Conservation (phyloP, 2,329 filamentous ascomycete species). For the Coniosporium tulheliwenetii region DNA sequence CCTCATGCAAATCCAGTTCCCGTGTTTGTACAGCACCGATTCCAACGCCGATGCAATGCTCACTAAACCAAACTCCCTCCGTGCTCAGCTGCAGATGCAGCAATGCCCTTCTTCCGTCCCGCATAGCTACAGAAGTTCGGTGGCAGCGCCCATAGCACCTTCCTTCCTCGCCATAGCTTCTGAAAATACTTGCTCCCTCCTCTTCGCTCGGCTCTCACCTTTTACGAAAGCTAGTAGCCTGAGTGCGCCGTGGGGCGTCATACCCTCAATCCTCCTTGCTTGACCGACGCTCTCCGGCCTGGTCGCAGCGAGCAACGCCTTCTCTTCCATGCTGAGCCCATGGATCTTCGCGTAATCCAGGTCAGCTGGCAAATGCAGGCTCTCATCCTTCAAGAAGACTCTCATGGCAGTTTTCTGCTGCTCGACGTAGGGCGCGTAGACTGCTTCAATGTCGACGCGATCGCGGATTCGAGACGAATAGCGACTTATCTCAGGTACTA, state of each 20-base stretch:
- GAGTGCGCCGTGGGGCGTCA: constrained; percentile 34
- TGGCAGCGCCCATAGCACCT: too few species aligned
- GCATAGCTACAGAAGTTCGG: too few species aligned
- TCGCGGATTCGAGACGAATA: constrained; percentile 45
- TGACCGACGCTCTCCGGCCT: constrained; percentile 77
- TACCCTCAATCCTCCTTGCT: constrained; percentile 73
- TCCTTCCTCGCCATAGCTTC: not conserved
- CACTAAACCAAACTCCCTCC: too few species aligned
- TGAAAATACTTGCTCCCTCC: not conserved
- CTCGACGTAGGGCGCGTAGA: constrained; percentile 74
- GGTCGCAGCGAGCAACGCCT: constrained; percentile 50
- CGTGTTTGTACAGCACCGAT: too few species aligned
- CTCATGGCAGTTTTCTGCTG: constrained; percentile 53
- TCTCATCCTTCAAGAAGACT: constrained; percentile 62
- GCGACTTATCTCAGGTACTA: constrained; percentile 39
- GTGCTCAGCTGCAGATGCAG: too few species aligned
- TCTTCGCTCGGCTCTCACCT: constrained; percentile 15
- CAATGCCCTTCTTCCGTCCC: too few species aligned
- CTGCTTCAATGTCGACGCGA: constrained; percentile 65
- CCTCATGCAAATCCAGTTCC: too few species aligned
- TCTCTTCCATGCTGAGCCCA: constrained; percentile 70
- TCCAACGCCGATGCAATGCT: too few species aligned
- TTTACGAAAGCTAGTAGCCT: constrained; percentile 48
- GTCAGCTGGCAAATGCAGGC: constrained; percentile 52
- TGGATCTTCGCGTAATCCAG: constrained; percentile 61